phyloP scores from a whole-genome alignment of 371 early-diverging fungal species.

The Amoeboaphelidium protococcarum region DNA sequence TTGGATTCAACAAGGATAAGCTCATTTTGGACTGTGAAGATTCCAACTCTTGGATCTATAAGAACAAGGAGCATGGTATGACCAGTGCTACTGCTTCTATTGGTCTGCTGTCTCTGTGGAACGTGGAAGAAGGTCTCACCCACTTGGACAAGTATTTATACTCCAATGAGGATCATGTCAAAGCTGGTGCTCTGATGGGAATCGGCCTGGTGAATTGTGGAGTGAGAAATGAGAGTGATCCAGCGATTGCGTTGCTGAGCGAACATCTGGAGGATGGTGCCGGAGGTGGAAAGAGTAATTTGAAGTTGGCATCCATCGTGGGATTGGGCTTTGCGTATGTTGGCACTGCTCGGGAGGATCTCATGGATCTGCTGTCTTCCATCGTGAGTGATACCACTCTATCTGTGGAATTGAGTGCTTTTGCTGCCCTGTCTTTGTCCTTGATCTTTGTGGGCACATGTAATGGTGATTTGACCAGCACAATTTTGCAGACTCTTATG shows the following conservation, averaged over 20 bases:
- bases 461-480: slow-evolving; percentile 67
- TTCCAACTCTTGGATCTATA: slow-evolving; percentile 60
- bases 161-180: slow-evolving; percentile 57
- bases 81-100: slow-evolving; percentile 79
- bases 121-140: slow-evolving; percentile 62
- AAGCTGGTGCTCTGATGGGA: slow-evolving; percentile 84
- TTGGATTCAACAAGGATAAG: slow-evolving; percentile 81
- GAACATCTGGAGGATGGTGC: slow-evolving; percentile 57
- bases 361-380: slow-evolving; percentile 52
- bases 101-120: slow-evolving; percentile 76
- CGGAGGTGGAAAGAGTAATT: slow-evolving; percentile 11
- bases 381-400: slow-evolving; percentile 52
- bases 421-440: slow-evolving; percentile 74
- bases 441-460: slow-evolving; percentile 71
- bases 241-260: slow-evolving; percentile 64
- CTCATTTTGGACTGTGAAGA: slow-evolving; percentile 43
- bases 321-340: slow-evolving; percentile 85
- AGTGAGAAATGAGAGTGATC: slow-evolving; percentile 69
- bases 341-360: slow-evolving; percentile 58
- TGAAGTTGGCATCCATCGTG: slow-evolving; percentile 15
- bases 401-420: slow-evolving; percentile 62
- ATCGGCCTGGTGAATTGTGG: slow-evolving; percentile 74
- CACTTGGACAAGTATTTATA: slow-evolving; percentile 82
- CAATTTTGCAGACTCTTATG: slow-evolving; percentile 82
- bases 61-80: slow-evolving; percentile 88